phyloP scores from a whole-genome alignment of 2,329 filamentous ascomycete genomes.

The Phaeosphaeriaceae sp. region DNA sequence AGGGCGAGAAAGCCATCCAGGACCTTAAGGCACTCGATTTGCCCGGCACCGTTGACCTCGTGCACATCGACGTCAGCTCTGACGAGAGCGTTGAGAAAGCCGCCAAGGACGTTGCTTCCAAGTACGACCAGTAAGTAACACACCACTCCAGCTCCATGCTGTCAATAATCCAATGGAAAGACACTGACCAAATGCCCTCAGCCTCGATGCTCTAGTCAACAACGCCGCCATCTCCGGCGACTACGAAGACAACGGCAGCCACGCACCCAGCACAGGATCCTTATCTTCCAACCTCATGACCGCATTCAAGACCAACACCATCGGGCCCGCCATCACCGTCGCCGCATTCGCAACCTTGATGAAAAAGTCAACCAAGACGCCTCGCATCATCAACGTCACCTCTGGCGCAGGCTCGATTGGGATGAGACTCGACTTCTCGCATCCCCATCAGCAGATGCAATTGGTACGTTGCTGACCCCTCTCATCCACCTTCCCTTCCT shows the following conservation, averaged over 20 bases:
- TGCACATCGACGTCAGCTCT: slow-evolving; percentile 52
- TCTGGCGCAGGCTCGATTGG: slow-evolving; percentile 40
- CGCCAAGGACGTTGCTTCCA: slow-evolving; percentile 29
- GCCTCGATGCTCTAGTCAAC: slow-evolving; percentile 48
- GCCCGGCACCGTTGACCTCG: slow-evolving; percentile 41
- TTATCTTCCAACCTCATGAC: slow-evolving; percentile 26
- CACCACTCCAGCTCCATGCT: too few species aligned
- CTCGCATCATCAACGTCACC: slow-evolving; percentile 43
- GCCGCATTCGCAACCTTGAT: slow-evolving; percentile 22
- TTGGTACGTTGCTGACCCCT: neutral
- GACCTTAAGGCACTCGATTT: slow-evolving; percentile 24
- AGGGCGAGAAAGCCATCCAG: slow-evolving; percentile 32
- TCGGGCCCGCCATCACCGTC: slow-evolving; percentile 19
- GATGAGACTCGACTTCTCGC: slow-evolving; percentile 26
- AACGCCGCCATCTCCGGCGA: slow-evolving; percentile 41
- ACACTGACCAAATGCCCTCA: neutral
- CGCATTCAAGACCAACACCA: slow-evolving; percentile 28
- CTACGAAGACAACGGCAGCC: neutral
- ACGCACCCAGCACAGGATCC: slow-evolving; percentile 2
- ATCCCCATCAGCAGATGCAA: slow-evolving; percentile 24
- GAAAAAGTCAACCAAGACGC: slow-evolving; percentile 16
- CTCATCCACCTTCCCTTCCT: too few species aligned
- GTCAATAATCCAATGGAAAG: neutral
- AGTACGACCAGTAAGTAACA: slow-evolving; percentile 38
- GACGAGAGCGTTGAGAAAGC: slow-evolving; percentile 52